These are phyloP conservation scores for Pseudocercospora vitis DNA, from an alignment of 2,329 filamentous ascomycete species.

Conservation along the genomic window DNA sequence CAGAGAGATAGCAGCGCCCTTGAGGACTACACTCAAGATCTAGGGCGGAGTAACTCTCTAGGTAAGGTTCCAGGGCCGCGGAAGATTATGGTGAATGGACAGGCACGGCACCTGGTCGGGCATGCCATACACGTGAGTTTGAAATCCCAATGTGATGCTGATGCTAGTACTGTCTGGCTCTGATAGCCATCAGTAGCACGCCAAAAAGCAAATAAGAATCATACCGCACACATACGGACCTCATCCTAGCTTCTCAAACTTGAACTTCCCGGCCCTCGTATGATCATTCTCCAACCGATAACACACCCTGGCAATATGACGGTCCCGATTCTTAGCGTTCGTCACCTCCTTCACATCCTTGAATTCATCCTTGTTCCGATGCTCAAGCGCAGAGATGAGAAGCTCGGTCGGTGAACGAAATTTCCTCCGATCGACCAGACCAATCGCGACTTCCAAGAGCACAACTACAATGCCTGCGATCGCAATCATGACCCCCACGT, in stretches of 20 bases:
- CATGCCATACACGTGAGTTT: too few species aligned
- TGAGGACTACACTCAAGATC: too few species aligned
- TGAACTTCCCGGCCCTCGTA: slow-evolving; percentile 19
- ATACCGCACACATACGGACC: not conserved
- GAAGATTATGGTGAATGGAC: too few species aligned
- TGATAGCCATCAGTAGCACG: too few species aligned
- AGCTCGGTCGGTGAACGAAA: slow-evolving; percentile 23
- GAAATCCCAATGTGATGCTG: too few species aligned
- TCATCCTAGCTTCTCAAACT: slow-evolving; percentile 18
- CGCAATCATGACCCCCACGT: slow-evolving; percentile 25
- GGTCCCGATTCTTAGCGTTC: slow-evolving; percentile 20
- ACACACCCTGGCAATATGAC: slow-evolving; percentile 21
- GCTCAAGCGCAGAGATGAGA: slow-evolving; percentile 32
- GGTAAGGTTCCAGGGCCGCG: too few species aligned
- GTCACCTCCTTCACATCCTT: slow-evolving; percentile 3
- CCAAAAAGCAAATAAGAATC: too few species aligned
- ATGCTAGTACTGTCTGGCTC: too few species aligned
- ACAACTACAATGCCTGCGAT: slow-evolving; percentile 24
- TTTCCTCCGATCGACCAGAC: slow-evolving; percentile 19
- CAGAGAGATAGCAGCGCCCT: too few species aligned
- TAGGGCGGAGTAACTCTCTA: too few species aligned
- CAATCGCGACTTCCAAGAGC: slow-evolving; percentile 24
- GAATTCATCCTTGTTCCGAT: slow-evolving; percentile 27
- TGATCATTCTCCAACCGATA: slow-evolving; percentile 22
- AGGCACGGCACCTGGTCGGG: too few species aligned